Evolutionary conservation across 2,329 filamentous ascomycete genomes (phyloP), one percentile per base, ranked within the genome.

Genomic region (Colletotrichum brevisporum): DNA sequence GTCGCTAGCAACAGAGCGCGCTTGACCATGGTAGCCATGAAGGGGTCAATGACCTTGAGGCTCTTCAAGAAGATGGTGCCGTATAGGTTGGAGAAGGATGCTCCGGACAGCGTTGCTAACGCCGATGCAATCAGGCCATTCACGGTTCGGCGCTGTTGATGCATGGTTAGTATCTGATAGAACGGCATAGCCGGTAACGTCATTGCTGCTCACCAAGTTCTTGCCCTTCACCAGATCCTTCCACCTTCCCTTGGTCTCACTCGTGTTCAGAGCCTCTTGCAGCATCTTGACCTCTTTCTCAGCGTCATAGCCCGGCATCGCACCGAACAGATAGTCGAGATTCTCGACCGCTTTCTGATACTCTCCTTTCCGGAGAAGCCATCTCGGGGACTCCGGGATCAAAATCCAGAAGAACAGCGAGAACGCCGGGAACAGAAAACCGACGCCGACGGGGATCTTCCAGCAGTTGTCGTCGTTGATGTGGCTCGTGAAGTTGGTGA

Each of bases 361-460:
- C 15, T 68, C 50, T 10, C 73, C 73, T n/a, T 72, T 59, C 12
- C 68, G 58, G 24, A 77, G 66, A n/a, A 77, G 70, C 75, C 75
- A 77, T 12, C 76, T 73, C 0, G 76, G 76, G 1, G 75, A 76
- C 62, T 77, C 75, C 26, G 75, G 75, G 5, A 75, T 71, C 6
- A 72, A 31, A 16, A 68, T 12, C 51, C 70, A 70, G 24, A 71
- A 51, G 27, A 71, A 69, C 5, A 72, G 31, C 1, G 67, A 67
- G 15, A 72, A 63, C 0, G 61, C 27, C 2, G 73, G 73, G 16
- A 70, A 73, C 13, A 70, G 45, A 18, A 74, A 69, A 10, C 72
- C 68, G 21, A 71, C 48, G 10, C 54, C 72, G 1, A 73, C 58
- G 1, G 73, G 73, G 12, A 74, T 72, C 56, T 67, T 65, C 73